Conservation (phyloP, 1,139 yeast species). For the Eremothecium cymbalariae region DNA sequence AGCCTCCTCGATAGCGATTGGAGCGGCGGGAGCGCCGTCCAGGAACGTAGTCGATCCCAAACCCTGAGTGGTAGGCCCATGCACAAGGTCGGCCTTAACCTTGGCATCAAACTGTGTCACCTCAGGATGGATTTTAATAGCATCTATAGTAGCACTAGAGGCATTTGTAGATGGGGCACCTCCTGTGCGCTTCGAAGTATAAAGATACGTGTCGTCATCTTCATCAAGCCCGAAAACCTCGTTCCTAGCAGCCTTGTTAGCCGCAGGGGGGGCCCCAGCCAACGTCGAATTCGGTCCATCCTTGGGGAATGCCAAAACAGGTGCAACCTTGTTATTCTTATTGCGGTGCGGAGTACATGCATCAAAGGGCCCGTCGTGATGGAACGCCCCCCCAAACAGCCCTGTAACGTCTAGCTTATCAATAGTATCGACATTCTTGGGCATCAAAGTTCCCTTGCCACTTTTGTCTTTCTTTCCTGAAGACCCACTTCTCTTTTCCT, state of each 20-base stretch:
- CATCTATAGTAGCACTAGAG: constrained; percentile 26
- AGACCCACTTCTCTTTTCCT: constrained; percentile 11
- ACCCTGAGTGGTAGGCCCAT: constrained; percentile 80
- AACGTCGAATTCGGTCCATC: constrained; percentile 92
- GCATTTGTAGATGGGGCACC: constrained; percentile 6
- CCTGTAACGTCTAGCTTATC: constrained; percentile 95
- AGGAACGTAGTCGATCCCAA: constrained; percentile 86
- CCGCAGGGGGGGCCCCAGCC: constrained; percentile 42
- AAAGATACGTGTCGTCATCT: constrained; percentile 15
- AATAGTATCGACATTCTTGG: constrained; percentile 65
- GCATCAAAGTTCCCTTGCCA: constrained; percentile 39
- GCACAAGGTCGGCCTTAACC: constrained; percentile 60
- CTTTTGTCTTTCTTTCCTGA: constrained; percentile 39
- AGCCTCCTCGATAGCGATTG: constrained; percentile 38
- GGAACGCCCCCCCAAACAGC: constrained; percentile 89
- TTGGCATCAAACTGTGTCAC: constrained; percentile 65
- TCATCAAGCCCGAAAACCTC: constrained; percentile 26
- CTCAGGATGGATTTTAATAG: constrained; percentile 41
- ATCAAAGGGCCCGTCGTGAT: constrained; percentile 98
- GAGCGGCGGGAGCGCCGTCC: constrained; percentile 94
- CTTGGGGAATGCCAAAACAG: constrained; percentile 89
- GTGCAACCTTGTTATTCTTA: constrained; percentile 71
- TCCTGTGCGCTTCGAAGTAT: constrained; percentile 9
- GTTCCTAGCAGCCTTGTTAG: constrained; percentile 28
- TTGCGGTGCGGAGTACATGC: constrained; percentile 97